These are phyloP conservation scores for Hemisphaericaspora xylanilytica DNA, from an alignment of 1,139 yeast genomes.

Conservation along the genomic window DNA sequence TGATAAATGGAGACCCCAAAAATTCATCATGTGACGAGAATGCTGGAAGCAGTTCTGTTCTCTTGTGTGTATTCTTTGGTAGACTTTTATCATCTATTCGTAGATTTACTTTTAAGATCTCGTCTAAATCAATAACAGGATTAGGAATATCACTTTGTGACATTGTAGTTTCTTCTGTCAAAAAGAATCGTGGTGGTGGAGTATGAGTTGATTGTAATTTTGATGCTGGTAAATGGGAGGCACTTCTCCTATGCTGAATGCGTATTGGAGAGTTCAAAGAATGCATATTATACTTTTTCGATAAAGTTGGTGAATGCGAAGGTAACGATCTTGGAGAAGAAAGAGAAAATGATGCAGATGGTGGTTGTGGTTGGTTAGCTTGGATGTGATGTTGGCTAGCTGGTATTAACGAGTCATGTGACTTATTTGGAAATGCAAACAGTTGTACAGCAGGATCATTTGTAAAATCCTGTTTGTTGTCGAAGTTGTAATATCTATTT, in stretches of 20 bases:
- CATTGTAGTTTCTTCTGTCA: slow-evolving; percentile 33
- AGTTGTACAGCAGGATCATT: slow-evolving; percentile 20
- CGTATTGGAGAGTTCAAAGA: slow-evolving; percentile 37
- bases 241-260: slow-evolving; percentile 15
- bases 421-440: slow-evolving; percentile 33
- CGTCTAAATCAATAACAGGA: slow-evolving; percentile 63
- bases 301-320: slow-evolving; percentile 5
- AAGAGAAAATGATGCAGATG: slow-evolving; percentile 1
- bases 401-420: slow-evolving; percentile 17
- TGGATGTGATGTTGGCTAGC: background rate
- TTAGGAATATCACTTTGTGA: slow-evolving; percentile 50
- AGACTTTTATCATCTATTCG: slow-evolving; percentile 25
- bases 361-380: slow-evolving; percentile 3
- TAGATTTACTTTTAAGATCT: slow-evolving; percentile 46
- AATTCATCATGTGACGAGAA: slow-evolving; percentile 30
- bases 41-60: slow-evolving; percentile 51
- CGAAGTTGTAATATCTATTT: slow-evolving; percentile 28
- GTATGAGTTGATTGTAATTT: slow-evolving; percentile 18
- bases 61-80: slow-evolving; percentile 29
- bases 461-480: slow-evolving; percentile 37
- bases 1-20: slow-evolving; percentile 35
- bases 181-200: slow-evolving; percentile 22
- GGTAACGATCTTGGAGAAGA: slow-evolving; percentile 11
- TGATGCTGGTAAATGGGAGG: background rate
- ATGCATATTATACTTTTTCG: slow-evolving; percentile 6